These are phyloP conservation scores for Thamnidium elegans DNA, from an alignment of 192 early-diverging fungal species.

Conservation along the genomic window DNA sequence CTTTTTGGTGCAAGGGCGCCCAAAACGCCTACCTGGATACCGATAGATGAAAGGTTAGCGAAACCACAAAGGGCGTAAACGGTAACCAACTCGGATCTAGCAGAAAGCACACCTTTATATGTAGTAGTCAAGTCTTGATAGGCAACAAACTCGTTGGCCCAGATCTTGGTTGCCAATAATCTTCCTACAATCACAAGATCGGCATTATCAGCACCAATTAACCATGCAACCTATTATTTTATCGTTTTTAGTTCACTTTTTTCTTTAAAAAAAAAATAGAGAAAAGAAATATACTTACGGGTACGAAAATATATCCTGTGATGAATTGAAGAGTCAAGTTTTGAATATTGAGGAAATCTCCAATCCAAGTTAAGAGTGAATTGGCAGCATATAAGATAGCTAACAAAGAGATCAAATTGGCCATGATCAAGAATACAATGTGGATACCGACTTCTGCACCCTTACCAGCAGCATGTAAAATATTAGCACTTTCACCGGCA, in stretches of 20 bases:
- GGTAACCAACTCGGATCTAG: conserved; percentile 48
- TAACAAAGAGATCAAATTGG: conserved; percentile 73
- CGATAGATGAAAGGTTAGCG: conserved; percentile 81
- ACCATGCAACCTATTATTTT: conserved; percentile 45
- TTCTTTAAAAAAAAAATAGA: background rate
- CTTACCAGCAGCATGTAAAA: conserved; percentile 79
- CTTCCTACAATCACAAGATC: conserved; percentile 56
- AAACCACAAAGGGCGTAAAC: conserved; percentile 85
- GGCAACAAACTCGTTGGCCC: conserved; percentile 87
- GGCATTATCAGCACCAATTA: conserved; percentile 41
- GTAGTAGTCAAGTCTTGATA: conserved; percentile 45
- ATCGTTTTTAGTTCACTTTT: background rate
- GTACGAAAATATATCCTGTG: conserved; percentile 75
- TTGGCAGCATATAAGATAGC: conserved; percentile 70
- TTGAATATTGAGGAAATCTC: conserved; percentile 58
- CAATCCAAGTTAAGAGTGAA: conserved; percentile 67
- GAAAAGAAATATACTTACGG: conserved; percentile 29
- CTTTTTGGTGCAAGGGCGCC: conserved; percentile 72
- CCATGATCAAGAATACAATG: conserved; percentile 71
- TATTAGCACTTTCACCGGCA: conserved; percentile 67
- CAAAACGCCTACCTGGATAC: conserved; percentile 74
- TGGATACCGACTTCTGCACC: conserved; percentile 81
- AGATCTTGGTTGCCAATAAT: conserved; percentile 69
- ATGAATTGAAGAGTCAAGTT: conserved; percentile 63
- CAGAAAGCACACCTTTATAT: conserved; percentile 40